Evolutionary conservation across 805 yeast species (phyloP), one percentile per base, ranked within the genome.

Genomic region (Metschnikowia hibisci): DNA sequence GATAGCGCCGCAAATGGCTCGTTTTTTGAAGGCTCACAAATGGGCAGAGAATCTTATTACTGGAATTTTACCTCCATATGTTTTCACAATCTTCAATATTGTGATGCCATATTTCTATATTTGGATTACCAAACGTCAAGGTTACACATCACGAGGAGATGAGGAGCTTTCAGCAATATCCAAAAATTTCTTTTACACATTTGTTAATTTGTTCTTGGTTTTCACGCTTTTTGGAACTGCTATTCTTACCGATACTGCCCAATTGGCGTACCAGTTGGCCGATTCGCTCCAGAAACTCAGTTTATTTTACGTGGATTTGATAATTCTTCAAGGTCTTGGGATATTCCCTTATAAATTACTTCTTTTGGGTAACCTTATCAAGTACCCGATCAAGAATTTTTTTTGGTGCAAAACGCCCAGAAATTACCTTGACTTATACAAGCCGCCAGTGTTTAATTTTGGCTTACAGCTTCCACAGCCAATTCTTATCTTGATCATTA

Each of bases 211-310:
- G 76, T 93, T 91, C 59, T 71, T 91, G 58, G 96, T 91, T 22
- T 93, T 93, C 68, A 91, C 98, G 1, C 76, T 90, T 56, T 95
- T 95, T 6, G 96, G 96, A 50, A 87, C 96, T 0, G 91, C 93
- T 1, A 81, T 93, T 5, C 69, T 90, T 40, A 85, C 87, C 59
- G 98, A 93, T 57, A 88, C 97, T 1, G 85, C 95, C 1, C 81
- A 86, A 60, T 76, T 91, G 44, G 98, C 98, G 0, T 80, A 81
- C 51, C 89, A 86, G 54, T 68, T 91, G 47, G 97, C 98, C 0
- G 78, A 81, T 28, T 84, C 96, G 0, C 72, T 91, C 46, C 76
- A 82, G 52, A 86, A 84, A 34, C 75, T 90, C 48, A 84, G 96
- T 0, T 66, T 87, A 40, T 91, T 91, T 61, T 91, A 93, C 65